Base-by-base conservation (phyloP, 2,329 filamentous ascomycete genomes). In the Pseudocercospora ulei region DNA sequence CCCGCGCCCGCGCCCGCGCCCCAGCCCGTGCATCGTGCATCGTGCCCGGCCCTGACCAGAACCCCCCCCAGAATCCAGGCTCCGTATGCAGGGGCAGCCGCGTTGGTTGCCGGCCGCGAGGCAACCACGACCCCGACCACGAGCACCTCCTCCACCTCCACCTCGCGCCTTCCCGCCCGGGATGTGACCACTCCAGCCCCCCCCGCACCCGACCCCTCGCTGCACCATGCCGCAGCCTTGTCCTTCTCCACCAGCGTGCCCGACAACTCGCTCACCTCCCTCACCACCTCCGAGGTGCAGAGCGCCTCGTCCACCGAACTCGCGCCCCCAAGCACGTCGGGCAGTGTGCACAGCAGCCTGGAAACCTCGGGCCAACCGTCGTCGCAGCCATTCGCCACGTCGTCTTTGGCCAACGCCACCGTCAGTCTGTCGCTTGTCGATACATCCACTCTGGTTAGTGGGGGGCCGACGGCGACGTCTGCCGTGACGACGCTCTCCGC, bases 231-330 rank as follows among this genome's bases (percentile, higher is more conserved):
- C 16, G 26, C 14, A 34, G 37, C 26, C 5, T 39, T 11, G 17
- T 46, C 46, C 7, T 41, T 38, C 40, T 31, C 43, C 34, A 50
- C 45, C 3, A 54, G 41, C 19, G 38, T 57, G 6, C 50, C 54
- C 2, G 50, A 54, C 29, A 49, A 24, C 23, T 47, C 48, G 7
- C 39, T 59, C 28, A 51, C 51, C 2, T 43, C 49, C 7, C 50
- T 56, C 1, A 51, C 53, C 7, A 51, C 49, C 7, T 57, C 53
- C 7, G 55, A 46, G n/a, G 47, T 58, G 3, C 56, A 59, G 34
- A 53, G 50, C 9, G 55, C 51, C 24, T 42, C 33, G 4, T 39
- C 38, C 3, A 44, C 41, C 5, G 35, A 49, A 2, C 41, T 48
- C 1, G 33, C 49, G 6, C 30, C 30, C 4, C 38, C 39, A n/a